These are phyloP conservation scores for Coprinopsis cinerea DNA, from an alignment of 768 basidiomycete species.

Conservation along the genomic window DNA sequence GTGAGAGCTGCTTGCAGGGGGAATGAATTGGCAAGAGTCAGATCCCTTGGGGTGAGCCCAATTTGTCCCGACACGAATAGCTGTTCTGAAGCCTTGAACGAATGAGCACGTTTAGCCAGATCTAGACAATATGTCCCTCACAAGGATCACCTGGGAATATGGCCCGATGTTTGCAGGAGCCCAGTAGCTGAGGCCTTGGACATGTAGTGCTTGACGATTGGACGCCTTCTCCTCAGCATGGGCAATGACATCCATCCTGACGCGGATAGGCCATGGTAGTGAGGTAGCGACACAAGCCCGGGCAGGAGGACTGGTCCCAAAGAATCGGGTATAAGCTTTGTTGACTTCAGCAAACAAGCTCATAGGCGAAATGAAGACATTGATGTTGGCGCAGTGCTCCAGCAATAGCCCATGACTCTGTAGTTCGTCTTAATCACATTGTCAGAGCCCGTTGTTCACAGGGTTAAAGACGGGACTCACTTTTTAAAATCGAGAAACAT, in stretches of 20 bases:
- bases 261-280: constrained; percentile 48
- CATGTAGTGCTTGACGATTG: constrained; percentile 77
- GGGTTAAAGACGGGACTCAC: constrained; percentile 32
- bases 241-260: constrained; percentile 82
- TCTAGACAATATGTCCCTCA: constrained; percentile 23
- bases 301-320: constrained; percentile 88
- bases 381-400: constrained; percentile 67
- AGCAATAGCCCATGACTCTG: constrained; percentile 41
- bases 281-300: constrained; percentile 89
- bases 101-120: constrained; percentile 4
- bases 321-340: constrained; percentile 70
- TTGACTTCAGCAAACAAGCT: constrained; percentile 75
- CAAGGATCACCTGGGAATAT: constrained; percentile 89
- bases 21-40: constrained; percentile 60
- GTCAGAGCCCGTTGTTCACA: not conserved
- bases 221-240: constrained; percentile 34
- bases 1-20: constrained; percentile 65
- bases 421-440: constrained; percentile 46
- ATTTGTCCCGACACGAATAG: constrained; percentile 96
- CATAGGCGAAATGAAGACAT: constrained; percentile 33
- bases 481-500: constrained; percentile 61
- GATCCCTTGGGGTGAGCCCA: constrained; percentile 71
- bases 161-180: constrained; percentile 99
- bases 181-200: constrained; percentile 97
- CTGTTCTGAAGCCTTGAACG: constrained; percentile 61